A percentile compares a stretch with the other conserved stretches of the same genome.
These are phyloP conservation scores for Zygotorulaspora florentina DNA, from an alignment of 805 yeast genomes.

Conservation along the genomic window DNA sequence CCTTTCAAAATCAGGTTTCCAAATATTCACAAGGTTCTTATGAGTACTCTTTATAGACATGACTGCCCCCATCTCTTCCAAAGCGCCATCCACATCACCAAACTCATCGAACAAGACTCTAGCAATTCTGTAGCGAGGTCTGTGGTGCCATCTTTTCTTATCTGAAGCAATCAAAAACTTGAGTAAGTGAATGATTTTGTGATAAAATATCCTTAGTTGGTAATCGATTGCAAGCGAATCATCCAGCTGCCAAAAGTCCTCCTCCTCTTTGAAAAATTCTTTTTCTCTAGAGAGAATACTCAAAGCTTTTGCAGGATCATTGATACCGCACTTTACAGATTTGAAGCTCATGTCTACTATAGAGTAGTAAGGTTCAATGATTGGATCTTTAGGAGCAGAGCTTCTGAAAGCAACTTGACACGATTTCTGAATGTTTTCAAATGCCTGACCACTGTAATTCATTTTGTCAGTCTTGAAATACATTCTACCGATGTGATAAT, in stretches of 20 bases:
- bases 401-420: conserved; percentile 39
- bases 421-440: conserved; percentile 40
- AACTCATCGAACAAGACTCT: conserved; percentile 53
- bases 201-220: conserved; percentile 34
- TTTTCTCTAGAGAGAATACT: conserved; percentile 39
- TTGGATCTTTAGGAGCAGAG: conserved; percentile 45
- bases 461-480: conserved; percentile 45
- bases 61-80: conserved; percentile 57
- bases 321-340: conserved; percentile 37
- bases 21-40: conserved; percentile 73
- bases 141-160: conserved; percentile 88
- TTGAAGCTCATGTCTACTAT: conserved; percentile 58
- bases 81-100: conserved; percentile 50
- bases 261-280: conserved; percentile 24
- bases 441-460: conserved; percentile 10
- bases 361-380: conserved; percentile 76
- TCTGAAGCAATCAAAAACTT: conserved; percentile 52
- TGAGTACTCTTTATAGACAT: conserved; percentile 63
- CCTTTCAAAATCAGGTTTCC: conserved; percentile 90
- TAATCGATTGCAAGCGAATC: conserved; percentile 11
- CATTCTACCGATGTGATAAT: conserved; percentile 55
- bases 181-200: conserved; percentile 43
- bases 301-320: conserved; percentile 40
- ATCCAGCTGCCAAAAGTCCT: conserved; percentile 25
- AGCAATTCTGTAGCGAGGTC: conserved; percentile 72